Evolutionary conservation across 192 early-diverging fungal species (phyloP).

Genomic region (Oehlia diaphana): DNA sequence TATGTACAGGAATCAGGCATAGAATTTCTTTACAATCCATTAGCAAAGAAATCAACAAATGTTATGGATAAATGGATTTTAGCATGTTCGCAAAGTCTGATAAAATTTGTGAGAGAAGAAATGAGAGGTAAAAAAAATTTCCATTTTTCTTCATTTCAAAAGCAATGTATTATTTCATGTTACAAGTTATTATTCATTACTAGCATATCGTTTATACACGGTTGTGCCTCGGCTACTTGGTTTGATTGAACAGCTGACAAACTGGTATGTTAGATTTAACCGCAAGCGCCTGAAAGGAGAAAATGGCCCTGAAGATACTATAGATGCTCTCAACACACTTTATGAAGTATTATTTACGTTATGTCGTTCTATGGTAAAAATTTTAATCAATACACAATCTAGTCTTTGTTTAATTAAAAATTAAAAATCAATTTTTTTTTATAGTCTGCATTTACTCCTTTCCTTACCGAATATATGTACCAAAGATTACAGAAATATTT

Average conservation of each 20-base stretch:
- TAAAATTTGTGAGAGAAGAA: conserved; percentile 89
- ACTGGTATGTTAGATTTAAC: conserved; percentile 99
- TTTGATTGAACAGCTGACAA: conserved; percentile 93
- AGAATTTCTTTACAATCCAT: conserved; percentile 81
- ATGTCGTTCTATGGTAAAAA: conserved; percentile 78
- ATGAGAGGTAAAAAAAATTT: conserved; percentile 61
- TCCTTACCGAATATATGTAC: conserved; percentile 97
- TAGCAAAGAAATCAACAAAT: conserved; percentile 71
- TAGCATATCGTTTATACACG: conserved; percentile 92
- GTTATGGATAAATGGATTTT: conserved; percentile 99
- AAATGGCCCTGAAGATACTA: conserved; percentile 82
- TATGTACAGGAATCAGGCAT: not conserved
- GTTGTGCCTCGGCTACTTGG: conserved; percentile 90
- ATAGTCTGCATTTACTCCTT: conserved; percentile 92
- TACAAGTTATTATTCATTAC: not conserved
- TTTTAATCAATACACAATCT: conserved; percentile 1
- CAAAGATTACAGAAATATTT: conserved; percentile 83
- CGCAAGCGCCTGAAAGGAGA: conserved; percentile 96
- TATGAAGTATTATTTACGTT: conserved; percentile 95
- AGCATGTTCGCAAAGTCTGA: conserved; percentile 91
- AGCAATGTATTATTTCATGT: not conserved
- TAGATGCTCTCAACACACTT: conserved; percentile 87
- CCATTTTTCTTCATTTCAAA: no score
- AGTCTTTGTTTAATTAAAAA: conserved; percentile 12
- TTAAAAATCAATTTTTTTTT: not conserved